Base-by-base conservation (phyloP, 495 filamentous ascomycete genomes). In the Clavariopsis aquatica region DNA sequence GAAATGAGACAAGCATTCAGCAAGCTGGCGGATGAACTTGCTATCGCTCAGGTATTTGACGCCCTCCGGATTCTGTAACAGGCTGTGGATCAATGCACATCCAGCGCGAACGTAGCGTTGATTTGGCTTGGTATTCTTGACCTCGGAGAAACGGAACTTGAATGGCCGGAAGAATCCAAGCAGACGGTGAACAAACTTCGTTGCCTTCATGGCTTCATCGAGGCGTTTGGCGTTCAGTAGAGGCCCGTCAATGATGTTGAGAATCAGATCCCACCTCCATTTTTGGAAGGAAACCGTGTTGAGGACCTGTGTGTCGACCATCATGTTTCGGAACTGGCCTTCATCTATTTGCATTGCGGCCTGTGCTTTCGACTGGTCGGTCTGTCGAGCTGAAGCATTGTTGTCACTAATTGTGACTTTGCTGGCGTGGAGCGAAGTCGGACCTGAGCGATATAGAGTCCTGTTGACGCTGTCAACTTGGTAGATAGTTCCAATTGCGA, bases 401-500 rank as follows among this genome's bases (percentile, higher is more conserved):
- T 45, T 46, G 9, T 45, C 57, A n/a, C 53, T 68, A 12, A 79
- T 76, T 3, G 38, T 43, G 38, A 43, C 13, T 60, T 84, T 82
- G 52, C 80, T 71, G 38, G 75, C 75, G 52, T 81, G 78, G 55
- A 77, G 70, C 19, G 76, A 70, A 17, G 73, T 73, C 77, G 51
- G 88, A 62, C 71, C 81, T 28, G 92, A 95, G 52, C 95, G 85
- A 72, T 96, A 91, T 10, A 98, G 78, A 1, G 93, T 98, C 63
- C 91, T 85, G 75, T 93, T 98, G 60, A 98, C 90, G 71, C 94
- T 97, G 76, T 96, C 95, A 6, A 98, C 93, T 72, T 98, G 94
- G 72, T 97, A 98, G 36, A 98, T 90, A 5, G 92, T 92, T 1
- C 89, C 86, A 0, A 90, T 90, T 19, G 92, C 89, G 46, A 88